Percentiles rank a stretch among this genome's conserved stretches.
Evolutionary conservation across 805 yeast species (phyloP).

Genomic region (Alloascoidea hylecoeti): DNA sequence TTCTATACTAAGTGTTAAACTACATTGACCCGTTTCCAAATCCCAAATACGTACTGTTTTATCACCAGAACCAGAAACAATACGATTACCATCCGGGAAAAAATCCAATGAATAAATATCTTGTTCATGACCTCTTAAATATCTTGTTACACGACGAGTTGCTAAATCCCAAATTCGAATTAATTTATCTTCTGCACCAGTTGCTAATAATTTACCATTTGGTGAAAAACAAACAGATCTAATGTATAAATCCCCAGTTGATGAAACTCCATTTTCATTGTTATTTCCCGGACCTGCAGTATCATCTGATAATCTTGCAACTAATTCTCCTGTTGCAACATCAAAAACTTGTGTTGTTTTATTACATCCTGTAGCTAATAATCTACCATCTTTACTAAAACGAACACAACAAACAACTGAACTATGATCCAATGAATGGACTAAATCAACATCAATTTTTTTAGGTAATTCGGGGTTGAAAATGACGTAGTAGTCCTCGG

Average conservation of each 20-base stretch:
- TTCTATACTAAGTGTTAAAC: constrained; percentile 78
- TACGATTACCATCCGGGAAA: constrained; percentile 85
- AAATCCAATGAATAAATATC: constrained; percentile 93
- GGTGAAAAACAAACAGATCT: constrained; percentile 95
- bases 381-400: constrained; percentile 83
- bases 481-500: constrained; percentile 73
- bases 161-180: constrained; percentile 94
- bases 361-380: constrained; percentile 93
- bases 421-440: constrained; percentile 85
- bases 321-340: constrained; percentile 81
- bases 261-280: constrained; percentile 28
- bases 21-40: constrained; percentile 76
- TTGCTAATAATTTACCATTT: constrained; percentile 83
- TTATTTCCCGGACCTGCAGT: constrained; percentile 11
- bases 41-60: constrained; percentile 96
- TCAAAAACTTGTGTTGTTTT: constrained; percentile 89
- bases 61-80: constrained; percentile 94
- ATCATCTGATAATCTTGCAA: constrained; percentile 81
- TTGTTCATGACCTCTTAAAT: constrained; percentile 90
- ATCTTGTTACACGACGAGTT: constrained; percentile 65
- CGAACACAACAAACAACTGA: constrained; percentile 96
- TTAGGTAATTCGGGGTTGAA: constrained; percentile 80
- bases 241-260: constrained; percentile 75
- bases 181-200: constrained; percentile 67
- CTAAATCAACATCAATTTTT: constrained; percentile 70